Conservation (phyloP, 306 rosid genomes). For the Betula pendula region DNA sequence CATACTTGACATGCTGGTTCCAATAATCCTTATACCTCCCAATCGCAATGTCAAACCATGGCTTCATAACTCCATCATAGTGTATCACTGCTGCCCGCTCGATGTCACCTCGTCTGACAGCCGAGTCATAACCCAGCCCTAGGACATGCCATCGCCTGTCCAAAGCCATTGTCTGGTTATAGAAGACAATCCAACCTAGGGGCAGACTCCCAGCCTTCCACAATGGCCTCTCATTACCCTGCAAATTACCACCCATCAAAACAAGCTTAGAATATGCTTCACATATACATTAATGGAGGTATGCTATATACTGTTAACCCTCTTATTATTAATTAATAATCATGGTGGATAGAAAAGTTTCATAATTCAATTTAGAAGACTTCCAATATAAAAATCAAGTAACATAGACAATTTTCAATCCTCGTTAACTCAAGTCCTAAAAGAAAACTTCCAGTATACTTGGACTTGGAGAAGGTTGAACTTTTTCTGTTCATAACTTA, state of each 20-base stretch:
- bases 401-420: no score
- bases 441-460: no score
- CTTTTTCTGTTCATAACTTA: no score
- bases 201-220: constrained; percentile 77
- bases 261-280: constrained; percentile 7
- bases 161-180: constrained; percentile 59
- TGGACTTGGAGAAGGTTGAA: no score
- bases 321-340: no score
- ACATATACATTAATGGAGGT: background rate
- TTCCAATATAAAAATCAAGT: no score
- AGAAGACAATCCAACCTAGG: constrained; percentile 90
- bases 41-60: constrained; percentile 83
- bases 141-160: constrained; percentile 81
- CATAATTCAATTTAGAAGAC: background rate
- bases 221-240: constrained; percentile 73
- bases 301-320: no score
- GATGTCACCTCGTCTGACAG: constrained; percentile 39
- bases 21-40: constrained; percentile 73
- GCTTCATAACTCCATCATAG: constrained; percentile 87
- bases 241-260: constrained; percentile 36
- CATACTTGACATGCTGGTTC: constrained; percentile 62
- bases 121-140: constrained; percentile 75
- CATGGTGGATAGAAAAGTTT: no score
- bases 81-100: constrained; percentile 87
- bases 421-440: no score